Evolutionary conservation across 106 monocot genomes (phyloP), one percentile per base, ranked within the genome.

Genomic region (Dioscorea dumetorum): DNA sequence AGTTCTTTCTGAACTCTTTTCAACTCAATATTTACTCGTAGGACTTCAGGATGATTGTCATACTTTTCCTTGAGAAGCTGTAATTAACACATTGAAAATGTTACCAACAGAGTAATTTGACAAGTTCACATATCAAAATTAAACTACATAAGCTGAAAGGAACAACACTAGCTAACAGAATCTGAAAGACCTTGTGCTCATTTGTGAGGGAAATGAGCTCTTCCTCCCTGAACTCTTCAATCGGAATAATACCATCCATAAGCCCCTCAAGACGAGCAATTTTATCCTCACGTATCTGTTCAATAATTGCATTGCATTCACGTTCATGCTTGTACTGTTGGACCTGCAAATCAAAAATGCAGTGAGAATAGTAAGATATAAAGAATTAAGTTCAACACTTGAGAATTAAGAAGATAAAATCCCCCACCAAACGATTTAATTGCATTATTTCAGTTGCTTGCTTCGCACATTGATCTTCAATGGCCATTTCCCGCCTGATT

Each of bases 241-340:
- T 67, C 50, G 93, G 83, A 60, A 99, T 75, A 73, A 87, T 79
- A 24, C 90, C 99, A 81, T 99, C 93, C 87, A 93, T 87, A 51
- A 99, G 89, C 33, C 73, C 74, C 73, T 99, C 99, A 58, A 99
- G 90, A 19, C 93, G 86, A 58, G 78, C 79, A 71, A 99, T 93
- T 70, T 93, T 99, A 61, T 84, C 93, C 60, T 93, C 90, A 0
- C 83, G 79, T 33, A 83, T 81, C 68, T 93, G 76, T 62, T 85
- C 90, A 81, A 93, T 87, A 52, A 87, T 69, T 4, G 90, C 75
- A 70, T 75, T 87, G 75, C 99, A 99, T 72, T 99, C 99, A 70
- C 99, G 86, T 51, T 99, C 99, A 77, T 90, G 90, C 72, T 90
- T 99, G 72, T 93, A 99, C 66, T 99, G 99, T 64, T 87, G 87